Evolutionary conservation across 2,329 filamentous ascomycete species (phyloP), one percentile per base, ranked within the genome.

Genomic region (Fusarium sp.): DNA sequence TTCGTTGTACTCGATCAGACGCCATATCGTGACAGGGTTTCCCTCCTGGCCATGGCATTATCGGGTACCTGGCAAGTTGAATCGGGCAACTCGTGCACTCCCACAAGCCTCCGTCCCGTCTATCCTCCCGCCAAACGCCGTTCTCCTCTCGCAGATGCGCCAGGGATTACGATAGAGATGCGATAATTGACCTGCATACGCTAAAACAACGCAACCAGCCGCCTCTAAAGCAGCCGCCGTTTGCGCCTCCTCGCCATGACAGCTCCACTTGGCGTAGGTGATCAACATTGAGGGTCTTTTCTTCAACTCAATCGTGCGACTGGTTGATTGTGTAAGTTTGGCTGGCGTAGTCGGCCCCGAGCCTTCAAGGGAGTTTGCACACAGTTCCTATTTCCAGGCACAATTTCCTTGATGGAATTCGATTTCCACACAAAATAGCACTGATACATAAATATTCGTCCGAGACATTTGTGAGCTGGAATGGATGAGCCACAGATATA

Each of bases 211-310:
- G 63, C 59, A 69, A 63, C 62, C 65, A 65, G 55, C 59, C 62
- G 70, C 56, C 51, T 73, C 49, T 65, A 70, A 56, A 67, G 28
- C 65, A 70, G 64, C 72, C 70, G 72, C 72, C 71, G 72, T 74
- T 74, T 74, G 71, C 72, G 72, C 72, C 72, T 69, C 57, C 25
- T 60, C 34, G 26, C 62, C 50, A 55, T 74, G 71, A 74, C 70
- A 74, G 69, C 69, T 74, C 72, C 72, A 74, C 72, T 72, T 73
- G 70, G 70, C 48, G 52, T 52, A 46, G 28, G 54, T 48, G 68
- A 73, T 73, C 65, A 68, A 41, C 60, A 58, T 66, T 19, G 60
- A 66, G 67, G 72, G 66, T 65, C 57, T 62, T 62, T 62, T 64
- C 46, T 60, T 54, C 52, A 60, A 65, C 49, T 69, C 57, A 64